phyloP scores from a whole-genome alignment of 164 flowering plant species.

The Euptelea pleiosperma region DNA sequence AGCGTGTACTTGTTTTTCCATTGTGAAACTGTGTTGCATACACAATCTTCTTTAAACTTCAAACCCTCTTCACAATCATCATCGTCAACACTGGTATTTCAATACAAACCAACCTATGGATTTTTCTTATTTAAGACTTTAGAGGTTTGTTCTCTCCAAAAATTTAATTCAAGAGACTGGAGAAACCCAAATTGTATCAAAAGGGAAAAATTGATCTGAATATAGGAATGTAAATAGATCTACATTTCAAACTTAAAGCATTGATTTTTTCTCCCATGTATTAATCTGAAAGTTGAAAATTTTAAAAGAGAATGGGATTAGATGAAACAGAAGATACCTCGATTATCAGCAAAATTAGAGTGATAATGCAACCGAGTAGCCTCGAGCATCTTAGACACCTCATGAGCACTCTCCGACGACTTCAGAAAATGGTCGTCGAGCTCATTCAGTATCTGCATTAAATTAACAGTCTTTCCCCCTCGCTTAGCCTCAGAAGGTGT shows the following conservation, averaged over 20 bases:
- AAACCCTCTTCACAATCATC: too few relatives aligned
- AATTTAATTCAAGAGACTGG: not conserved
- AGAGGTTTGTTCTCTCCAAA: not conserved
- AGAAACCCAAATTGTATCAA: not conserved
- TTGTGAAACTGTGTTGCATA: too few relatives aligned
- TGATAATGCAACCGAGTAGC: conserved; percentile 86
- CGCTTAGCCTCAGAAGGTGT: conserved; percentile 41
- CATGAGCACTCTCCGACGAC: conserved; percentile 78
- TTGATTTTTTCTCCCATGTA: not conserved
- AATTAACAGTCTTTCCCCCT: conserved; percentile 34
- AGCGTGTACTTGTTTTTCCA: too few relatives aligned
- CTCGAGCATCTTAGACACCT: conserved; percentile 88
- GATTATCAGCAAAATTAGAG: conserved; percentile 83
- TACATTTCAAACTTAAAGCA: not conserved
- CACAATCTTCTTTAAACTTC: too few relatives aligned
- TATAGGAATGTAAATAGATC: too few relatives aligned
- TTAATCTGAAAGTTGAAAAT: not conserved
- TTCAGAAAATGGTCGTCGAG: conserved; percentile 80
- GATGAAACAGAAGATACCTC: conserved; percentile 39
- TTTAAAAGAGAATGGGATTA: not conserved
- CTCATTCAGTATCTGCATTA: conserved; percentile 47
- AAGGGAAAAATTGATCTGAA: not conserved
- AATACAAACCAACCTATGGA: not conserved
- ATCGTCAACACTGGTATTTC: not conserved
- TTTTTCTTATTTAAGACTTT: not conserved